Conservation (phyloP, 1,284 basidiomycete species). For the Albatrellus sp. region DNA sequence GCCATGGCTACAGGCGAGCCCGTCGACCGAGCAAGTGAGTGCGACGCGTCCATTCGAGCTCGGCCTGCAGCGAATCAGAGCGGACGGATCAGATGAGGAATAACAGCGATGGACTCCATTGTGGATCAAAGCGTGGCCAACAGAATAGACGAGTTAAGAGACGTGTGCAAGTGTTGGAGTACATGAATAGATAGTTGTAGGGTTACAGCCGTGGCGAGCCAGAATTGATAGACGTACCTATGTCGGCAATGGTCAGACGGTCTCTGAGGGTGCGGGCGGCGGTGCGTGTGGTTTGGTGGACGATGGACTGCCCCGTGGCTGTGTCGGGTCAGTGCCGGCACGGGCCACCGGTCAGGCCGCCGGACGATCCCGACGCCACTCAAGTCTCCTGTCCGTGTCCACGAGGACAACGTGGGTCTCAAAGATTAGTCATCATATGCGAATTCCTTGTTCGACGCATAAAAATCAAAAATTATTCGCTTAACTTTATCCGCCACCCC, state of each 20-base stretch:
- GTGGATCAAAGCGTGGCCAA: not conserved
- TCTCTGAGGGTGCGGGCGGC: constrained; percentile 1
- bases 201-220: not conserved
- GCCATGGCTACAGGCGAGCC: not conserved
- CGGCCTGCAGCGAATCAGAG: not conserved
- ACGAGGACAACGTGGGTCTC: too few relatives aligned
- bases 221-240: constrained; percentile 5
- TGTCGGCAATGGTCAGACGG: not conserved
- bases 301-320: not conserved
- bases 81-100: not conserved
- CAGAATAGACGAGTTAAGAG: constrained; percentile 2
- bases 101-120: not conserved
- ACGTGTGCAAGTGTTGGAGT: too few relatives aligned
- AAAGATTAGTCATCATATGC: too few relatives aligned
- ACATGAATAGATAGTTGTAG: too few relatives aligned
- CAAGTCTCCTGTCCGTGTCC: too few relatives aligned
- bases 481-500: too few relatives aligned
- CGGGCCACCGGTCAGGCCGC: too few relatives aligned
- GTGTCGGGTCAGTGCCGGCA: not conserved
- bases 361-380: too few relatives aligned
- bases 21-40: not conserved
- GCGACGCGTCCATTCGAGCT: not conserved
- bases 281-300: constrained; percentile 1
- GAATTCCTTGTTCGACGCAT: too few relatives aligned
- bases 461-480: too few relatives aligned